These are phyloP conservation scores for Candida anglica DNA, from an alignment of 805 yeast species.

Conservation along the genomic window DNA sequence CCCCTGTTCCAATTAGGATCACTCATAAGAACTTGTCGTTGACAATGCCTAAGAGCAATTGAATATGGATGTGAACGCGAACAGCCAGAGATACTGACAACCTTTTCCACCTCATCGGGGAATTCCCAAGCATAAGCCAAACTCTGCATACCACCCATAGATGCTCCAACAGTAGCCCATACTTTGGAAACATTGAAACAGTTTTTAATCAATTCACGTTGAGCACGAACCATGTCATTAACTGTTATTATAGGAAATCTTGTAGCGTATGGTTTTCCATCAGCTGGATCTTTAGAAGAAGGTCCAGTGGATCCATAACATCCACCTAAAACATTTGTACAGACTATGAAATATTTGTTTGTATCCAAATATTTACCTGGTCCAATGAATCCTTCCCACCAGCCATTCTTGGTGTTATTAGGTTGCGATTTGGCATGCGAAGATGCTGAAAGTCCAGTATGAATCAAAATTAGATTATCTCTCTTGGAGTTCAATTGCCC, in stretches of 20 bases:
- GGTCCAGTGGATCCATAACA: constrained; percentile 97
- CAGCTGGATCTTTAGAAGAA: constrained; percentile 70
- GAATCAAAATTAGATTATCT: constrained; percentile 74
- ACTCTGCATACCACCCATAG: constrained; percentile 99
- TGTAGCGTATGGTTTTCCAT: constrained; percentile 68
- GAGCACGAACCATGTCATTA: constrained; percentile 90
- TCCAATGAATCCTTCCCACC: constrained; percentile 97
- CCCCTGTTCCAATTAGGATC: constrained; percentile 96
- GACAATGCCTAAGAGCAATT: constrained; percentile 89
- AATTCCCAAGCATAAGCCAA: constrained; percentile 83
- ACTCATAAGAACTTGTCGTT: constrained; percentile 88
- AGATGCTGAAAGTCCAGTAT: constrained; percentile 90
- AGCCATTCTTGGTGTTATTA: constrained; percentile 68
- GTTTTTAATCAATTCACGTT: constrained; percentile 60
- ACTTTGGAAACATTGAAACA: constrained; percentile 61
- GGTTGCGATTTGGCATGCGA: constrained; percentile 87
- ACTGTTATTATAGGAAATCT: constrained; percentile 82
- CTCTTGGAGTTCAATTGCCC: constrained; percentile 61
- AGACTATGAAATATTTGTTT: constrained; percentile 71
- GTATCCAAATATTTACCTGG: constrained; percentile 80
- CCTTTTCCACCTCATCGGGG: constrained; percentile 67
- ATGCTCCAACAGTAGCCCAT: constrained; percentile 81
- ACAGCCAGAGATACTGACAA: constrained; percentile 85
- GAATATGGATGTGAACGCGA: constrained; percentile 93
- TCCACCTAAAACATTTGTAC: constrained; percentile 92